Percentiles rank a stretch among this genome's conserved stretches.
Evolutionary conservation across 352 stramenopile genomes (phyloP).

Genomic region (Phytophthora pini): DNA sequence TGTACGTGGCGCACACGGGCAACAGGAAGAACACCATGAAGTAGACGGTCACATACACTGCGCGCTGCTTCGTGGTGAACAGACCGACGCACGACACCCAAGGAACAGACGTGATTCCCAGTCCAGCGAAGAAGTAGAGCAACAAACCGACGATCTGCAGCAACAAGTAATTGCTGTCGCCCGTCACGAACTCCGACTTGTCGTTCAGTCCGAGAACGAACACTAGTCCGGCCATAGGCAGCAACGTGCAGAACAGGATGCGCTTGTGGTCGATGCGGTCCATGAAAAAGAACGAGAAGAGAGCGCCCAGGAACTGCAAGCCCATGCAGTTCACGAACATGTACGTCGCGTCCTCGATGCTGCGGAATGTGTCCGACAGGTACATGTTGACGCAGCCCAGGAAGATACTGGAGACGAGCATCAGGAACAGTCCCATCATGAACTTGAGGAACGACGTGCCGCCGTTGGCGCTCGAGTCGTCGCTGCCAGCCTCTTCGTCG

Average conservation of each 20-base stretch:
- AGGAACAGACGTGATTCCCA: constrained; percentile 75
- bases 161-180: constrained; percentile 67
- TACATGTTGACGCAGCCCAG: constrained; percentile 79
- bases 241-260: constrained; percentile 74
- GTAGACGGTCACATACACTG: constrained; percentile 67
- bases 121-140: constrained; percentile 80
- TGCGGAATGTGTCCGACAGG: constrained; percentile 63
- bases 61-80: constrained; percentile 70
- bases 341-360: constrained; percentile 68
- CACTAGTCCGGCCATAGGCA: constrained; percentile 57
- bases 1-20: constrained; percentile 51
- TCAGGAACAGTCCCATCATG: constrained; percentile 64
- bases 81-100: constrained; percentile 79
- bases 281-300: constrained; percentile 90
- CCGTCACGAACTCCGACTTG: constrained; percentile 54
- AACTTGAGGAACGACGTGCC: constrained; percentile 68
- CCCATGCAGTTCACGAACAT: constrained; percentile 83
- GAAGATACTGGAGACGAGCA: constrained; percentile 74
- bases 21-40: constrained; percentile 83
- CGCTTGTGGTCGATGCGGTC: constrained; percentile 78
- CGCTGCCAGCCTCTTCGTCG: constrained; percentile 61
- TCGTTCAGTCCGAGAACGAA: constrained; percentile 67
- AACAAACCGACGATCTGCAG: constrained; percentile 74
- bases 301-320: constrained; percentile 71
- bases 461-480: constrained; percentile 37